phyloP scores from a whole-genome alignment of 192 early-diverging fungal species.

The Mortierella alpina region DNA sequence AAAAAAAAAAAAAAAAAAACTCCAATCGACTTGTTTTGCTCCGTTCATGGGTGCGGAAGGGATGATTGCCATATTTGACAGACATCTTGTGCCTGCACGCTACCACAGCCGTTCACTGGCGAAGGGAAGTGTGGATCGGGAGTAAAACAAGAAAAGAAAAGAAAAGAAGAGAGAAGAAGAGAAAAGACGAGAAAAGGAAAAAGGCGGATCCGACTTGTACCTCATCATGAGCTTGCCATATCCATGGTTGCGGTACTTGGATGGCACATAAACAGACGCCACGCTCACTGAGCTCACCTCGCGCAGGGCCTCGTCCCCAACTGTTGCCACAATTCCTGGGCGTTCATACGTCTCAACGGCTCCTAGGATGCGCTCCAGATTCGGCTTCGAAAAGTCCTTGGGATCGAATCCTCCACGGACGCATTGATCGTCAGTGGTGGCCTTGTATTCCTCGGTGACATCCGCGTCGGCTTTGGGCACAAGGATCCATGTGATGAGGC shows the following conservation, averaged over 20 bases:
- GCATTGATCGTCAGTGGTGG: neutral
- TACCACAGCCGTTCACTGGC: too few relatives aligned
- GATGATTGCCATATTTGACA: constrained; percentile 22
- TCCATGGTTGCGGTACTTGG: constrained; percentile 34
- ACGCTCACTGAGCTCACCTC: constrained; percentile 30
- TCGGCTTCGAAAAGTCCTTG: neutral
- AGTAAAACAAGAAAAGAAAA: neutral
- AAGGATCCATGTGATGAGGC: constrained; percentile 31
- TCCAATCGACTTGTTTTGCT: too few relatives aligned
- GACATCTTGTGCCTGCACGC: neutral
- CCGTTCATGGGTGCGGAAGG: too few relatives aligned
- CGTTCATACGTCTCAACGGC: constrained; percentile 44
- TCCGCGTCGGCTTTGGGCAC: constrained; percentile 26
- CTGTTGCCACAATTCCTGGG: constrained; percentile 27
- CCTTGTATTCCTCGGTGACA: constrained; percentile 8
- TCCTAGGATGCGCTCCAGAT: constrained; percentile 24
- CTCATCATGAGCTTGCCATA: constrained; percentile 41
- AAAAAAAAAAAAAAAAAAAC: neutral
- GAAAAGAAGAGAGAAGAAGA: constrained; percentile 6
- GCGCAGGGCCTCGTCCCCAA: constrained; percentile 3
- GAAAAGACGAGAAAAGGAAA: neutral
- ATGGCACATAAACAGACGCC: constrained; percentile 35
- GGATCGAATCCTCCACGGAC: constrained; percentile 24
- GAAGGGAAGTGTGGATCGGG: neutral
- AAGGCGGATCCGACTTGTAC: constrained; percentile 6